Evolutionary conservation across 139 green algal species (phyloP).

Genomic region (Edaphochlamys debaryana): DNA sequence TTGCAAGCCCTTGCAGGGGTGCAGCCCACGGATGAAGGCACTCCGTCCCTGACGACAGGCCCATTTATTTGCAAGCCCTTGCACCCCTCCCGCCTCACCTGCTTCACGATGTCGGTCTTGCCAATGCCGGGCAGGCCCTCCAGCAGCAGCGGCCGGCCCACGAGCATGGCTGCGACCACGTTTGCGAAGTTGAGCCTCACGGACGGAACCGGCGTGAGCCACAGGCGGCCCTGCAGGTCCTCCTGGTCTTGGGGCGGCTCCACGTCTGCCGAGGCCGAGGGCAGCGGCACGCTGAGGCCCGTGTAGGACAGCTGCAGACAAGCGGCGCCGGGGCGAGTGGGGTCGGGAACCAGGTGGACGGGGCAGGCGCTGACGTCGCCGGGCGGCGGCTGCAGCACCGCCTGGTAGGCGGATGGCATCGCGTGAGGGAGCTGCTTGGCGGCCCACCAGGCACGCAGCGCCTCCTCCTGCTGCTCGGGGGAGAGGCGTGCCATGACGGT

Average conservation of each 20-base stretch:
- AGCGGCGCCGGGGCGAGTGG: background rate
- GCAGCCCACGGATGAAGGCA: no score
- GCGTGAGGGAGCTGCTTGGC: background rate
- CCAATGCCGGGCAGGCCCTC: conserved; percentile 53
- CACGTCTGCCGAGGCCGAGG: background rate
- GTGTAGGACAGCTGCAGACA: conserved; percentile 39
- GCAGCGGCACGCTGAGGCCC: conserved; percentile 15
- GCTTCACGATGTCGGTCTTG: conserved; percentile 53
- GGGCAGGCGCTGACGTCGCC: no score
- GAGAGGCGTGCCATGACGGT: conserved; percentile 31
- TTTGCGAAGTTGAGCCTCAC: conserved; percentile 44
- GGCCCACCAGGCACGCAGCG: conserved; percentile 11
- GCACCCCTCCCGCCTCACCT: background rate
- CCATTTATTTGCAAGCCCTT: background rate
- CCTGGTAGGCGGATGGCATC: background rate
- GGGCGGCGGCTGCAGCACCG: background rate
- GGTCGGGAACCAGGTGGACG: background rate
- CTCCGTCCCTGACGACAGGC: no score
- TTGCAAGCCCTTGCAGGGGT: background rate
- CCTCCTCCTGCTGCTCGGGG: background rate
- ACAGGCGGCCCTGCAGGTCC: background rate
- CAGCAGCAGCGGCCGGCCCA: conserved; percentile 42
- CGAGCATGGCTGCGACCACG: conserved; percentile 36
- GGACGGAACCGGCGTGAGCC: conserved; percentile 28
- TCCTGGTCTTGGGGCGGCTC: background rate